A percentile compares a stretch with the other conserved stretches of the same genome.
Conservation (phyloP, 352 stramenopile genomes). For the Phytophthora multivora region DNA sequence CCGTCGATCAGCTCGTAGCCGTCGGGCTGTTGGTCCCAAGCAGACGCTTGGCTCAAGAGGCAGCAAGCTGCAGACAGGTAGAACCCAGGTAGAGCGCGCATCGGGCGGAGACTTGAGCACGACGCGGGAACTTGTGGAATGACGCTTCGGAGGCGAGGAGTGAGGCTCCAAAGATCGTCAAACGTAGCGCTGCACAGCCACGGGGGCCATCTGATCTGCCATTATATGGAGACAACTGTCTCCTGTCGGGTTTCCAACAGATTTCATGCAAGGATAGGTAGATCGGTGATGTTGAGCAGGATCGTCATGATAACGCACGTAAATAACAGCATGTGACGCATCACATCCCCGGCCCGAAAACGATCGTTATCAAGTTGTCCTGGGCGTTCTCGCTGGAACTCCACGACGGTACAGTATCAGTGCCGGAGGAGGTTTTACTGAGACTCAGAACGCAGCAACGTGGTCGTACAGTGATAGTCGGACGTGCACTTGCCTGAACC, state of each 20-base stretch:
- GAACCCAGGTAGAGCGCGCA: slow-evolving; percentile 15
- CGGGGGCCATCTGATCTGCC: slow-evolving; percentile 22
- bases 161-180: slow-evolving; percentile 23
- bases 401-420: no score
- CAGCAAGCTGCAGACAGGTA: slow-evolving; percentile 11
- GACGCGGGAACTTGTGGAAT: slow-evolving; percentile 19
- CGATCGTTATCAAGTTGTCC: no score
- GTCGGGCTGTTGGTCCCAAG: slow-evolving; percentile 78
- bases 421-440: no score
- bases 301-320: no score
- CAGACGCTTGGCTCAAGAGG: slow-evolving; percentile 11
- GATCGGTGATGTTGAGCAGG: no score
- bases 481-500: background rate
- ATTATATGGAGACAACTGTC: slow-evolving; percentile 1
- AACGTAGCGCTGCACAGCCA: slow-evolving; percentile 13
- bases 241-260: background rate
- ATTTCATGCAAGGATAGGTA: background rate
- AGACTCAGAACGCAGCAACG: no score
- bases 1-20: slow-evolving; percentile 85
- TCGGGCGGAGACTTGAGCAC: slow-evolving; percentile 5
- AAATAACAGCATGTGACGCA: no score
- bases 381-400: no score
- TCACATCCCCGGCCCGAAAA: no score
- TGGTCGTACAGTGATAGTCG: background rate
- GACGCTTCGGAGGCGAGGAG: slow-evolving; percentile 7